Percentiles rank a stretch among this genome's conserved stretches.
Evolutionary conservation across 495 filamentous ascomycete genomes (phyloP).

Genomic region (Viridothelium virens): DNA sequence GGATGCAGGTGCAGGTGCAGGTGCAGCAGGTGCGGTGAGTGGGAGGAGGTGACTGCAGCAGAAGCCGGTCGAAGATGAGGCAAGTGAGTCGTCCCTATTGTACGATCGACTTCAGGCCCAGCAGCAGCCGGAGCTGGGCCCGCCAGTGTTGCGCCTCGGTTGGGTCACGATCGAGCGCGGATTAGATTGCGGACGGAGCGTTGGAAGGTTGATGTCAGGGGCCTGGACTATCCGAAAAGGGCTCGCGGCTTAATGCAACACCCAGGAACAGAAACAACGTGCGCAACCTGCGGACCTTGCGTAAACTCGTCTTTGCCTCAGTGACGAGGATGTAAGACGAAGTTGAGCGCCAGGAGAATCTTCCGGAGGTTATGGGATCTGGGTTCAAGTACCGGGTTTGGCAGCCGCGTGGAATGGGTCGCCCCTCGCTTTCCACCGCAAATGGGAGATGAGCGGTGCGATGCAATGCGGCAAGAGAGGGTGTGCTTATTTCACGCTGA

Average conservation of each 20-base stretch:
- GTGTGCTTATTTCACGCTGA: no score
- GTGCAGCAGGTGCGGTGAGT: not conserved
- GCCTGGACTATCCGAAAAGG: slow-evolving; percentile 1
- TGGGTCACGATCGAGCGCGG: slow-evolving; percentile 9
- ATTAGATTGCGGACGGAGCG: slow-evolving; percentile 10
- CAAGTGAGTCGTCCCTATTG: not conserved
- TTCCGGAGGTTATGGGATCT: no score
- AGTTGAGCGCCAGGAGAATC: no score
- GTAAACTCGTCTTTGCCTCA: not conserved
- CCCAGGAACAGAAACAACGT: slow-evolving; percentile 5
- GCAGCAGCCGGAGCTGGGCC: slow-evolving; percentile 3
- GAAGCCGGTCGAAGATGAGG: not conserved
- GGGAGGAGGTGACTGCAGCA: not conserved
- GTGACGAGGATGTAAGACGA: not conserved
- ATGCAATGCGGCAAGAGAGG: not conserved
- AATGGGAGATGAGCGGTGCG: not conserved
- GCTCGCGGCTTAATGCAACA: not conserved
- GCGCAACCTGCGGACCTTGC: not conserved
- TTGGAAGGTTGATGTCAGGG: slow-evolving; percentile 12
- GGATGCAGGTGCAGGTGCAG: no score
- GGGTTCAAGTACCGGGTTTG: not conserved
- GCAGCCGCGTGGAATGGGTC: not conserved
- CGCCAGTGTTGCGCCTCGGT: slow-evolving; percentile 7
- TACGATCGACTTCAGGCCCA: not conserved
- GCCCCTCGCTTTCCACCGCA: slow-evolving; percentile 6